Conservation (phyloP, 2,329 filamentous ascomycete genomes). For the Bipolaris gigantea region DNA sequence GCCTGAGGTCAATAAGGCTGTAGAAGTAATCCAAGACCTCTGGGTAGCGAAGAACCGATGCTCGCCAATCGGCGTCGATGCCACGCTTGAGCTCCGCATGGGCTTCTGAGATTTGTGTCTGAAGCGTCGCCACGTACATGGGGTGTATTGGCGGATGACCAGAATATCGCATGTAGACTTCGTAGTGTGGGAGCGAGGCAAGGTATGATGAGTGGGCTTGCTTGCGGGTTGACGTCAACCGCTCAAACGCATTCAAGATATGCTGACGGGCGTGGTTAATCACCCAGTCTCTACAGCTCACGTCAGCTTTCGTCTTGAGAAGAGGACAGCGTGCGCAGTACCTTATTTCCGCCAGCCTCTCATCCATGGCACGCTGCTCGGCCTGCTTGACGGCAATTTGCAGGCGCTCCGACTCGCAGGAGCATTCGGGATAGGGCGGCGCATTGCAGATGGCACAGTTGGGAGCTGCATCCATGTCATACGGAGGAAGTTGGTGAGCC, state of each 20-base stretch:
- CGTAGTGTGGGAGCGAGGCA: slow-evolving; percentile 50
- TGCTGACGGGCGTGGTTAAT: slow-evolving; percentile 50
- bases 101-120: slow-evolving; percentile 62
- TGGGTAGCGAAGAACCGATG: slow-evolving; percentile 74
- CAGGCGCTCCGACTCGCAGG: slow-evolving; percentile 45
- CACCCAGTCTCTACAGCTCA: slow-evolving; percentile 49
- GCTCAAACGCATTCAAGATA: slow-evolving; percentile 50
- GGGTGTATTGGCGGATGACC: slow-evolving; percentile 50
- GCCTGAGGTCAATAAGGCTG: slow-evolving; percentile 65
- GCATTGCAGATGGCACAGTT: slow-evolving; percentile 49
- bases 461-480: slow-evolving; percentile 44
- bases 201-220: slow-evolving; percentile 49
- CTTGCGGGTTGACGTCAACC: slow-evolving; percentile 46
- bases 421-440: slow-evolving; percentile 44
- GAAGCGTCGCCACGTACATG: slow-evolving; percentile 45
- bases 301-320: slow-evolving; percentile 19
- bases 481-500: slow-evolving; percentile 27
- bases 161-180: slow-evolving; percentile 50
- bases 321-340: slow-evolving; percentile 12
- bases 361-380: slow-evolving; percentile 44
- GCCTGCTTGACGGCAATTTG: slow-evolving; percentile 47
- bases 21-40: slow-evolving; percentile 82
- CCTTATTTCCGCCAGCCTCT: slow-evolving; percentile 41
- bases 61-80: slow-evolving; percentile 78
- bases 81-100: slow-evolving; percentile 69